phyloP scores from a whole-genome alignment of 2,329 filamentous ascomycete genomes.

The Lasiodiplodia hormozganensis region DNA sequence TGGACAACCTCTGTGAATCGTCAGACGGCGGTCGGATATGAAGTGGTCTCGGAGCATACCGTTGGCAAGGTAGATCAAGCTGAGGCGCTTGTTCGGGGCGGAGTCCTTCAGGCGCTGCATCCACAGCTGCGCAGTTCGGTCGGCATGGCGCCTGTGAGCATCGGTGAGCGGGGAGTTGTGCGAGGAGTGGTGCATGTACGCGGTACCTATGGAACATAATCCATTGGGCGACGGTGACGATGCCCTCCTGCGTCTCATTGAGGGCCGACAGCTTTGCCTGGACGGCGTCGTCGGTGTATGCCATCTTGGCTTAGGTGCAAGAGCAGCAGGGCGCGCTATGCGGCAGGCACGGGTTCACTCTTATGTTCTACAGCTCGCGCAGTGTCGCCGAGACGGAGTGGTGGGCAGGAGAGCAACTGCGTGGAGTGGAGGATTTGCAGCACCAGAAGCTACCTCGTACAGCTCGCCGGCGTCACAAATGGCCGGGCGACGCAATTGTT shows the following conservation, averaged over 20 bases:
- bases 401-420: constrained; percentile 4
- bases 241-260: constrained; percentile 97
- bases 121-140: constrained; percentile 92
- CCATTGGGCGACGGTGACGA: constrained; percentile 96
- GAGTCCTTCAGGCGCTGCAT: constrained; percentile 88
- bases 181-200: neutral
- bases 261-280: constrained; percentile 92
- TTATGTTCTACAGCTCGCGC: constrained; percentile 29
- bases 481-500: neutral
- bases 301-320: constrained; percentile 63
- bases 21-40: neutral
- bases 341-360: constrained; percentile 36
- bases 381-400: constrained; percentile 5
- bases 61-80: constrained; percentile 93
- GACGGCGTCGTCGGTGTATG: constrained; percentile 95
- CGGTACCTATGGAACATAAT: constrained; percentile 96
- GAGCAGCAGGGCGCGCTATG: constrained; percentile 28
- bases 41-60: constrained; percentile 63
- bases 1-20: constrained; percentile 80
- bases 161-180: neutral
- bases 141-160: constrained; percentile 81
- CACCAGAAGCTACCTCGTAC: neutral
- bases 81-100: constrained; percentile 82
- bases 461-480: constrained; percentile 11
- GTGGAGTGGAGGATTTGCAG: neutral